Conservation (phyloP, 2,329 filamentous ascomycete species). For the Phoma herbarum region DNA sequence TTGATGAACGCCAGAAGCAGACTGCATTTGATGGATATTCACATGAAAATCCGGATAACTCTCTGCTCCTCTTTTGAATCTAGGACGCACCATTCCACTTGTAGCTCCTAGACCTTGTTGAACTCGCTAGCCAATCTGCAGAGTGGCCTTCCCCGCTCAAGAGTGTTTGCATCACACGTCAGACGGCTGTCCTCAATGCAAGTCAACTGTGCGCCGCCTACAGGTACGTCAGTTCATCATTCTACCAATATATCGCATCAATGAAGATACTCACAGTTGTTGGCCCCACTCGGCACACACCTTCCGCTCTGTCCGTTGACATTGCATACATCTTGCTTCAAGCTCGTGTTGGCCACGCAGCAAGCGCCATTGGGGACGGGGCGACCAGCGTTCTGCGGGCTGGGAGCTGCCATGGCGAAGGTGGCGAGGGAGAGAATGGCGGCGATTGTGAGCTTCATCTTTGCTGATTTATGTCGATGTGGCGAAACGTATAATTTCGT, state of each 20-base stretch:
- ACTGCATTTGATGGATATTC: not conserved
- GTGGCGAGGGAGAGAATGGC: conserved; percentile 32
- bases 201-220: conserved; percentile 40
- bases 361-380: conserved; percentile 39
- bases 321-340: conserved; percentile 45
- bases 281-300: conserved; percentile 37
- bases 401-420: conserved; percentile 31
- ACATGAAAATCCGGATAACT: not conserved
- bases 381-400: conserved; percentile 34
- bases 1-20: not conserved
- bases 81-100: not conserved
- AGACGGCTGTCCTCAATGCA: conserved; percentile 39
- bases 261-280: conserved; percentile 32
- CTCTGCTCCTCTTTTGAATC: not conserved
- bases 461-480: not conserved
- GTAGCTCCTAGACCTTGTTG: not conserved
- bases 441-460: conserved; percentile 39
- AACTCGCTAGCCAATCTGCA: conserved; percentile 22
- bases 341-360: conserved; percentile 37
- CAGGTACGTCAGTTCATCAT: not conserved
- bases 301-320: conserved; percentile 39
- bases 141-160: conserved; percentile 37
- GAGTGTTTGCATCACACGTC: conserved; percentile 34
- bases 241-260: not conserved
- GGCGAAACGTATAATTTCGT: not conserved